Conservation (phyloP, 495 filamentous ascomycete genomes). For the Penicillium argentinense region DNA sequence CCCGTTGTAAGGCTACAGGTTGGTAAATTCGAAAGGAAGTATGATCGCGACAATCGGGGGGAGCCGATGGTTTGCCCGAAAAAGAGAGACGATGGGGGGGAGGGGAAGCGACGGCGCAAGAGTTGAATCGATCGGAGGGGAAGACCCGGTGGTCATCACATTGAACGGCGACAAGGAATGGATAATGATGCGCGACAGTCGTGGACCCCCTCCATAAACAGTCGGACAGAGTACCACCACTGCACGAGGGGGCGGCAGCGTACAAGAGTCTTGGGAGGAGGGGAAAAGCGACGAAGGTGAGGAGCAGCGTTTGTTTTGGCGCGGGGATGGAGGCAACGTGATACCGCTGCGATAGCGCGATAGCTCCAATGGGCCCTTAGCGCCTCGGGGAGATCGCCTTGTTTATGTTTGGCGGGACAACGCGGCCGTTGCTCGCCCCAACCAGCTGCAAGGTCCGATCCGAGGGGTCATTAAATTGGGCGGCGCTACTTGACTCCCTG, state of each 20-base stretch:
- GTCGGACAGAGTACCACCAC: constrained; percentile 1
- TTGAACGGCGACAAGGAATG: no score
- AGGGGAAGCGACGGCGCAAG: constrained; percentile 7
- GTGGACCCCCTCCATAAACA: constrained; percentile 24
- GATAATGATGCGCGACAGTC: constrained; percentile 17
- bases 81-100: constrained; percentile 8
- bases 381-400: constrained; percentile 14
- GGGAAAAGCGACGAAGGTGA: constrained; percentile 6
- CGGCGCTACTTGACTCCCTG: background rate
- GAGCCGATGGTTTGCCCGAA: background rate
- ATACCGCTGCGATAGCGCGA: constrained; percentile 30
- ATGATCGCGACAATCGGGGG: background rate
- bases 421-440: constrained; percentile 21
- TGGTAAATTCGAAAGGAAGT: background rate
- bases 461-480: constrained; percentile 14
- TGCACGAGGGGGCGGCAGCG: constrained; percentile 1
- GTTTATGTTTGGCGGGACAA: constrained; percentile 28
- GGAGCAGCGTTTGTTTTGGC: constrained; percentile 28
- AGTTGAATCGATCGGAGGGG: constrained; percentile 12
- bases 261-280: constrained; percentile 5
- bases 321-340: constrained; percentile 16
- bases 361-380: constrained; percentile 26
- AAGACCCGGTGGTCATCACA: constrained; percentile 5
- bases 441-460: constrained; percentile 20
- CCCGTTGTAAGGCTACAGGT: constrained; percentile 5